A percentile compares a stretch with the other conserved stretches of the same genome.
Conservation (phyloP, 192 early-diverging fungal genomes). For the Chytriomyces hyalinus region DNA sequence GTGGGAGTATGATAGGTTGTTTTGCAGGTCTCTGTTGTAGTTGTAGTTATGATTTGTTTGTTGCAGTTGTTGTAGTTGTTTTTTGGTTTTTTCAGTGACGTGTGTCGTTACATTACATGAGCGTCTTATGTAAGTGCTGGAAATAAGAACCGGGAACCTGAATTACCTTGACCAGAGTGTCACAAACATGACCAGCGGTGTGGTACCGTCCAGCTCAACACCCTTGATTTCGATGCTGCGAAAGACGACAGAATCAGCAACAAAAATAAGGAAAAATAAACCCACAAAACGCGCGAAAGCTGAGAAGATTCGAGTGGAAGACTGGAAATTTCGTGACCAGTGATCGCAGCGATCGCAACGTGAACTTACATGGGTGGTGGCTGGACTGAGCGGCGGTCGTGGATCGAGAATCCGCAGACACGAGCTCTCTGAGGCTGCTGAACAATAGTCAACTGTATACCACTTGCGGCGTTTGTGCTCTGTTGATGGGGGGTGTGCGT, state of each 20-base stretch:
- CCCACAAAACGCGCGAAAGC: neutral
- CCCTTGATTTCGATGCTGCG: conserved; percentile 5
- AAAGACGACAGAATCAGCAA: neutral
- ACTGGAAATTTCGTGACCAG: neutral
- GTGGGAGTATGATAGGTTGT: conserved; percentile 11
- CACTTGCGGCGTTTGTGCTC: too few relatives aligned
- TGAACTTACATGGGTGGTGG: conserved; percentile 35
- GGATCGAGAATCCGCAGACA: conserved; percentile 25
- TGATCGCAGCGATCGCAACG: neutral
- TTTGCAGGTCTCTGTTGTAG: conserved; percentile 12
- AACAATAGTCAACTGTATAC: neutral
- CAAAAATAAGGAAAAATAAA: neutral
- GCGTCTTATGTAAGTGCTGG: neutral
- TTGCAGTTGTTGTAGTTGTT: too few relatives aligned
- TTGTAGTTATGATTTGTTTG: neutral
- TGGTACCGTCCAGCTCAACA: neutral
- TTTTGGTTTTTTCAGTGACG: too few relatives aligned
- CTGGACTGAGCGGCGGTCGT: conserved; percentile 27
- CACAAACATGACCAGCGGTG: conserved; percentile 23
- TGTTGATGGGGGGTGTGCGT: too few relatives aligned
- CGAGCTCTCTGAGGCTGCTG: conserved; percentile 32
- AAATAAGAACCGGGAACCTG: neutral
- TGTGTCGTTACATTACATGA: too few relatives aligned
- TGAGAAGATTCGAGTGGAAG: neutral
- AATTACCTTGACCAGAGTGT: conserved; percentile 29